Evolutionary conservation across 2,329 filamentous ascomycete species (phyloP), one percentile per base, ranked within the genome.

Genomic region (Aureobasidium sp.): DNA sequence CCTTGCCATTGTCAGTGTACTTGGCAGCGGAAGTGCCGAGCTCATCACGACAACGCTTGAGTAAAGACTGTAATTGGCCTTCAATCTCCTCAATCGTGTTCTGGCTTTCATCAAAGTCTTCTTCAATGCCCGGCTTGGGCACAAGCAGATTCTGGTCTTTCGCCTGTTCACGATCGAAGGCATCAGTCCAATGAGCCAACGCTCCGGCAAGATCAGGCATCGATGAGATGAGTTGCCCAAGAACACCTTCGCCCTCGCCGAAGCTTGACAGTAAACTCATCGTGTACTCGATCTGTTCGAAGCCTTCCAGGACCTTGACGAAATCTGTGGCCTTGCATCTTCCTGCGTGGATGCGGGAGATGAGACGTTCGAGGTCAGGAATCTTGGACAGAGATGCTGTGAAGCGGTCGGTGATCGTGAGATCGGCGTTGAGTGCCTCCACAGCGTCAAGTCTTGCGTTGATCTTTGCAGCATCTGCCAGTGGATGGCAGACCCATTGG

Each of bases 281-380:
- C 0, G 92, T 96, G 73, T 96, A 94, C 66, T 97, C 91, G 49
- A 99, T 97, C 75, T 97, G 93, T 77, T 97, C 94, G 68, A 97
- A 99, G 0, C 94, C 94, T 73, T 97, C 92, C 0, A 99, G 80
- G 0, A 97, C 93, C 52, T 87, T 89, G 49, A 97, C 86, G 73
- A 99, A 99, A 72, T 99, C 94, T 62, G 94, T 89, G 0, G 91
- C 84, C 70, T 87, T 90, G 77, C 92, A 97, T n/a, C 86, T 86
- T 0, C 90, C 90, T 0, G 94, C 94, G 70, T 99, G 94, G 12
- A 99, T 88, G 9, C 94, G 88, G 29, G 94, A 99, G 60, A 97
- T 95, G 49, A 97, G 82, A 42, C 94, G 84, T 74, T 99, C 94
- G 12, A 99, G 81, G 73, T 99, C 94, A 2, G 94, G 94, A 81